Evolutionary conservation across 352 stramenopile genomes (phyloP).

Genomic region (Globisporangium barbulae): DNA sequence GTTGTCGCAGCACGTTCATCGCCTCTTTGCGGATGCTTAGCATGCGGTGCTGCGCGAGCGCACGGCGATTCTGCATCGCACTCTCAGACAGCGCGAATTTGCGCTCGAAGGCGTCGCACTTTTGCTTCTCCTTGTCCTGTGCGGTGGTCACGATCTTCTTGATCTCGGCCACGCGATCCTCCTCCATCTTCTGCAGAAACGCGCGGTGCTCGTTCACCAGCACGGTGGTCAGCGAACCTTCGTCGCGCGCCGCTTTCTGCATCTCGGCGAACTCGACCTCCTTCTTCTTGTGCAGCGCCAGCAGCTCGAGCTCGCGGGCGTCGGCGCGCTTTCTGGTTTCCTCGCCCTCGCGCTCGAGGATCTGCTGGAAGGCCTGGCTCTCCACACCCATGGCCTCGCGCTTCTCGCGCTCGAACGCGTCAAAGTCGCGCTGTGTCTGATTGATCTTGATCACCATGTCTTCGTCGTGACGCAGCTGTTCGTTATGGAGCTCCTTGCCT

Average conservation of each 20-base stretch:
- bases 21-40: constrained; percentile 76
- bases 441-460: constrained; percentile 74
- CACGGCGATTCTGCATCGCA: constrained; percentile 67
- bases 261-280: constrained; percentile 73
- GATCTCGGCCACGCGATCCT: constrained; percentile 64
- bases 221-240: constrained; percentile 54
- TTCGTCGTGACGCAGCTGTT: constrained; percentile 69
- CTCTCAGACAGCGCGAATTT: constrained; percentile 71
- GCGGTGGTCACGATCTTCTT: constrained; percentile 39
- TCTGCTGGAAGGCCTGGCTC: constrained; percentile 53
- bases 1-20: constrained; percentile 54
- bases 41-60: constrained; percentile 69
- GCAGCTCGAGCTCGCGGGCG: constrained; percentile 72
- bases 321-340: constrained; percentile 47
- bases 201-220: constrained; percentile 83
- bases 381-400: constrained; percentile 54
- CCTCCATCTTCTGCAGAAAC: constrained; percentile 75
- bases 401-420: constrained; percentile 72
- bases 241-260: constrained; percentile 58
- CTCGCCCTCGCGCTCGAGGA: constrained; percentile 55
- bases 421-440: constrained; percentile 82
- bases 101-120: constrained; percentile 72
- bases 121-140: constrained; percentile 54
- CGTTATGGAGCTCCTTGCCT: constrained; percentile 45
- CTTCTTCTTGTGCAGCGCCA: constrained; percentile 64